Evolutionary conservation across 2,329 filamentous ascomycete species (phyloP), one percentile per base, ranked within the genome.

Genomic region (Neonectria neomacrospora): DNA sequence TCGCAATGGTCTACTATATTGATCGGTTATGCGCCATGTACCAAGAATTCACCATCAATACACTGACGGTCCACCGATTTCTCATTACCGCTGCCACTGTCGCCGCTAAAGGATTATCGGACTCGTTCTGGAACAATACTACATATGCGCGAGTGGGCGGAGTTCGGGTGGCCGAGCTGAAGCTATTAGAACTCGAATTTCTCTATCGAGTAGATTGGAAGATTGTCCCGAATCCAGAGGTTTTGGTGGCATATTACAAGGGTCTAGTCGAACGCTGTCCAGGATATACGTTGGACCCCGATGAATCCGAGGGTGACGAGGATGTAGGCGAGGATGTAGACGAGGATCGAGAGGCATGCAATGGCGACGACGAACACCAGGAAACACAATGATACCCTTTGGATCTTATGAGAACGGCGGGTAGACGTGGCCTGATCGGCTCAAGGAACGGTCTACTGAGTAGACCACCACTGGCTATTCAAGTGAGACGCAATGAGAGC

Each of bases 1-100:
- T 99, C 37, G 96, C 94, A 71, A 98, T 99, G 93, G 96, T 99
- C 61, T 99, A 96, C 76, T 99, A 98, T 75, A 98, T 99, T 73
- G 96, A 99, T 80, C 90, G 94, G 32, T 86, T 99, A 22, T 99
- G 95, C 79, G 90, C 92, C 11, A 84, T 97, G 63, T 99, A 97
- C 76, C 91, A 93, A 3, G 92, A 95, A 50, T 99, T 99, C 78
- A 97, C 94, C 28, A 96, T 99, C 71, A 97, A 94, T 76, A 97
- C 93, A 50, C 84, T 99, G 20, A 99, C 96, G 0, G 95, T 99
- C 3, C 96, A 99, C 80, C 94, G 96, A 9, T 99, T 98, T 75
- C 86, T 99, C 10, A 99, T 99, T 70, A 96, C 95, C 2, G 94
- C 94, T 20, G 95, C 94, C 10, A 97, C 96, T 0, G 96, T 99